Evolutionary conservation across 1,139 yeast species (phyloP).

Genomic region (Sugiyamaella grinbergsii): DNA sequence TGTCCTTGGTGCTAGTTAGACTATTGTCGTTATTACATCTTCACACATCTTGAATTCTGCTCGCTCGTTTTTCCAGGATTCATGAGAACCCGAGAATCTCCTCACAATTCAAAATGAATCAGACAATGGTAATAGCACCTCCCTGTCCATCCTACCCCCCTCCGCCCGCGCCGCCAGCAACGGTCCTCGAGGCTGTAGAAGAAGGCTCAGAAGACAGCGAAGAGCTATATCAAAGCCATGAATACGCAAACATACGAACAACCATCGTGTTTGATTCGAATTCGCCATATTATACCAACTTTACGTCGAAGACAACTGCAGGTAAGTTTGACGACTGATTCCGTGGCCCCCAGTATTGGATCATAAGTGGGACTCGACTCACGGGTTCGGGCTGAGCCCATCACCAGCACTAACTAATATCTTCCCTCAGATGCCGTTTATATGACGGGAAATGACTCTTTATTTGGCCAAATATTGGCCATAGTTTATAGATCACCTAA

Average conservation of each 20-base stretch:
- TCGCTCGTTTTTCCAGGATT: too few species aligned
- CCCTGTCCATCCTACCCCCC: constrained; percentile 2
- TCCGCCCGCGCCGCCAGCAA: constrained; percentile 2
- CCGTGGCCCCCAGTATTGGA: too few species aligned
- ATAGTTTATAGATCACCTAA: constrained; percentile 35
- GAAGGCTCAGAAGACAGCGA: constrained; percentile 1
- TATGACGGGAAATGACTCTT: constrained; percentile 42
- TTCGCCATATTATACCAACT: constrained; percentile 40
- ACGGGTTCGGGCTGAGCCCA: too few species aligned
- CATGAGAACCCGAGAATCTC: too few species aligned
- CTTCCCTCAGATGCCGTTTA: constrained; percentile 41
- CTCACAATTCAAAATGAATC: not conserved
- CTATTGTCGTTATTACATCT: too few species aligned
- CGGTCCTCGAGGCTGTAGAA: not conserved
- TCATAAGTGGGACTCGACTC: constrained; percentile 4
- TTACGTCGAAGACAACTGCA: constrained; percentile 28
- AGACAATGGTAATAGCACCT: constrained; percentile 5
- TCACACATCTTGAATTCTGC: too few species aligned
- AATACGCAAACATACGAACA: constrained; percentile 12
- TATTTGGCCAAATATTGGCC: constrained; percentile 42
- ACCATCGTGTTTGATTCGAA: constrained; percentile 40
- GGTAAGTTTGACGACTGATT: constrained; percentile 27
- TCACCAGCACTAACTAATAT: too few species aligned
- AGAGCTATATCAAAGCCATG: not conserved
- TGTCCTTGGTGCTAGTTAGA: constrained; percentile 6